Conservation (phyloP, 352 stramenopile genomes). For the Phytophthora tentaculata region DNA sequence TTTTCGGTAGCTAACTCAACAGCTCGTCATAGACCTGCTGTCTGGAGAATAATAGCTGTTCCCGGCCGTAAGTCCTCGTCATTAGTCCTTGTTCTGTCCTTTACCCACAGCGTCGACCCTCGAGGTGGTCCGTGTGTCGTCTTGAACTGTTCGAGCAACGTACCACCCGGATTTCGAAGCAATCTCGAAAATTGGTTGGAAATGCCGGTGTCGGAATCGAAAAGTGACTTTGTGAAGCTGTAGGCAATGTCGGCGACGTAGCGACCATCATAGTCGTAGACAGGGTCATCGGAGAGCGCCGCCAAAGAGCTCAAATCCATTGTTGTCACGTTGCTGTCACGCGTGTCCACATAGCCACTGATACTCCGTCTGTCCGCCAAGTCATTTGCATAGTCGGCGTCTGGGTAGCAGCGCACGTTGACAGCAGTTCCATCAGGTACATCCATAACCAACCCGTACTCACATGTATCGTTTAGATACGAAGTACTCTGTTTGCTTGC, state of each 20-base stretch:
- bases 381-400: too few species aligned
- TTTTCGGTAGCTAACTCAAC: conserved; percentile 32
- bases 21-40: conserved; percentile 42
- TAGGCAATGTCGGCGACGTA: conserved; percentile 7
- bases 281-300: too few species aligned
- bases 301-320: too few species aligned
- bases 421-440: too few species aligned
- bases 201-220: neutral
- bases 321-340: too few species aligned
- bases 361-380: too few species aligned
- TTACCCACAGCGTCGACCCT: conserved; percentile 10
- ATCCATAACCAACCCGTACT: too few species aligned
- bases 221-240: conserved; percentile 15
- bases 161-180: neutral
- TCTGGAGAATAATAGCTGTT: conserved; percentile 28
- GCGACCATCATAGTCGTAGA: conserved; percentile 19
- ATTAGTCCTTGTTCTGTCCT: conserved; percentile 9
- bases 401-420: too few species aligned
- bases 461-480: too few species aligned
- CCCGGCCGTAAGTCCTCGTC: conserved; percentile 20
- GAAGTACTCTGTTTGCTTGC: too few species aligned
- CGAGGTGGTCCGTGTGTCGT: conserved; percentile 13
- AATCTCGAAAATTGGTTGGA: neutral
- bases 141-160: neutral
- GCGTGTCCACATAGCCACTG: too few species aligned